Percentiles rank a stretch among this genome's conserved stretches.
Conservation (phyloP, 176 grass and related monocot species). For the Bothriochloa decipiens region DNA sequence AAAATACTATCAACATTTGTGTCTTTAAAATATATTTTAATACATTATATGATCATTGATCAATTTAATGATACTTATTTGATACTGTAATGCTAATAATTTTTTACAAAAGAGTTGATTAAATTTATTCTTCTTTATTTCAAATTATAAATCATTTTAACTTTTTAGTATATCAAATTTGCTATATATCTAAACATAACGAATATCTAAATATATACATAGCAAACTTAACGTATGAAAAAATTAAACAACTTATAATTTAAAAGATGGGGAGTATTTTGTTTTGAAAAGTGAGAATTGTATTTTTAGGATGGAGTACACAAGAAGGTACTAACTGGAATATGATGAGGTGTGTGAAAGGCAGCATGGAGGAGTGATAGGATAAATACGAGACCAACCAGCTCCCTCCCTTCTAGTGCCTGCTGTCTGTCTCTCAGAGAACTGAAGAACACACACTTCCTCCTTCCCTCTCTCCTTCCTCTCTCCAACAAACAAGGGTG, state of each 20-base stretch:
- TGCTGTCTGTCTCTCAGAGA: not conserved
- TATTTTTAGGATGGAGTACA: not conserved
- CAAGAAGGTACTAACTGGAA: slow-evolving; percentile 33
- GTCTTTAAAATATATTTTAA: no score
- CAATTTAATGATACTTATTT: not conserved
- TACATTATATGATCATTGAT: not conserved
- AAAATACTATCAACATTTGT: no score
- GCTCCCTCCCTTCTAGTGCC: not conserved
- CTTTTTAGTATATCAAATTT: not conserved
- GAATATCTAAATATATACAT: no score
- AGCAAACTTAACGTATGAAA: no score
- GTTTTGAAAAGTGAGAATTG: not conserved
- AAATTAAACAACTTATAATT: no score
- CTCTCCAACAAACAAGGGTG: not conserved
- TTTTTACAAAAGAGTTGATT: no score
- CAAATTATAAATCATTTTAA: no score
- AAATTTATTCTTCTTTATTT: no score
- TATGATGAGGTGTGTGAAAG: slow-evolving; percentile 37
- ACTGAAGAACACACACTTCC: not conserved
- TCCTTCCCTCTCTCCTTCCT: not conserved
- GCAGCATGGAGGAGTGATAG: not conserved
- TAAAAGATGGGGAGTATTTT: not conserved
- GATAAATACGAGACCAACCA: slow-evolving; percentile 50
- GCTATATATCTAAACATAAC: no score
- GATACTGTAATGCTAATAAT: not conserved